A percentile compares a stretch with the other conserved stretches of the same genome.
Evolutionary conservation across 345 rosid genomes (phyloP).

Genomic region (Pistacia vera): DNA sequence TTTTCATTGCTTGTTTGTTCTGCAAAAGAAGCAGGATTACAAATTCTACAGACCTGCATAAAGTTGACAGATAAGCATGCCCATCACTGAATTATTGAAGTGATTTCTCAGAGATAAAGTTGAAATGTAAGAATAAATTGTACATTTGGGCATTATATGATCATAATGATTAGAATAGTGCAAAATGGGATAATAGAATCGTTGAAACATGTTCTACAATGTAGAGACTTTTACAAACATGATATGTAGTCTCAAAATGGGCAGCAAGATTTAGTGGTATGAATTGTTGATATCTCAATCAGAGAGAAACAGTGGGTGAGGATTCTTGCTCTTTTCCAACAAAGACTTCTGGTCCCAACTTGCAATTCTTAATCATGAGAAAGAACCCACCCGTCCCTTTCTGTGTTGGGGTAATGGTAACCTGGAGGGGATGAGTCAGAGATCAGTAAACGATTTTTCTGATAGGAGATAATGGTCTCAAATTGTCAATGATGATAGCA

Average conservation of each 20-base stretch:
- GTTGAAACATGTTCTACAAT: too few relatives aligned
- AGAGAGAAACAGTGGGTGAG: not conserved
- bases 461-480: not conserved
- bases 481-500: not conserved
- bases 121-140: not conserved
- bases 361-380: too few relatives aligned
- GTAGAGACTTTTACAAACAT: too few relatives aligned
- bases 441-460: not conserved
- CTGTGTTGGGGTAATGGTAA: not conserved
- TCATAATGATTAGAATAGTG: not conserved
- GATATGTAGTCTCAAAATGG: too few relatives aligned
- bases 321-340: not conserved
- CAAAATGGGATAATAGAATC: too few relatives aligned
- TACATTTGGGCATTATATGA: not conserved
- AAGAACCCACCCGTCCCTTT: not conserved
- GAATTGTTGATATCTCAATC: not conserved
- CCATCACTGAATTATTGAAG: not conserved
- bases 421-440: not conserved
- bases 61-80: constrained; percentile 10
- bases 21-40: not conserved
- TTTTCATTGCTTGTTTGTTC: too few relatives aligned
- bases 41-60: not conserved
- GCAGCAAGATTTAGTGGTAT: not conserved
- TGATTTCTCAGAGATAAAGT: not conserved
- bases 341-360: not conserved